Evolutionary conservation across 768 basidiomycete species (phyloP).

Genomic region (Lyophyllum semitale): DNA sequence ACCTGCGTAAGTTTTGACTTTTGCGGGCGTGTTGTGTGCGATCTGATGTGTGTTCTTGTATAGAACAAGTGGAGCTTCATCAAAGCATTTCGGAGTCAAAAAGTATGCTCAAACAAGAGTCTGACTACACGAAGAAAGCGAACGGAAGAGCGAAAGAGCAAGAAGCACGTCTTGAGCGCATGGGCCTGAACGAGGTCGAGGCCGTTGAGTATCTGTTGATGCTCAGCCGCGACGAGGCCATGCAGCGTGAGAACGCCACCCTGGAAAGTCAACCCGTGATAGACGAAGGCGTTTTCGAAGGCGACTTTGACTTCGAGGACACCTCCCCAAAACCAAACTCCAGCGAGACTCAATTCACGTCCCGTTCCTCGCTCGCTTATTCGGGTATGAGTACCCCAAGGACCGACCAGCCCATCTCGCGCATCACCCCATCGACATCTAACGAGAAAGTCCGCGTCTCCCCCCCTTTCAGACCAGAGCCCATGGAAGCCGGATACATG

Average conservation of each 20-base stretch:
- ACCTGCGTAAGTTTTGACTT: constrained; percentile 40
- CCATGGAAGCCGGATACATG: constrained; percentile 52
- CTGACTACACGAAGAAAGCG: constrained; percentile 30
- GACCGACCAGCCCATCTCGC: constrained; percentile 28
- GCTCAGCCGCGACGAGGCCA: constrained; percentile 80
- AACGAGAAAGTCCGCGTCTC: constrained; percentile 61
- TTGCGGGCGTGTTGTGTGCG: constrained; percentile 1
- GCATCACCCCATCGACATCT: constrained; percentile 32
- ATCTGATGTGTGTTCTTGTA: constrained; percentile 2
- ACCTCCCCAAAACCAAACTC: constrained; percentile 23
- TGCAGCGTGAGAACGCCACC: constrained; percentile 19
- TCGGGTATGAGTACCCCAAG: constrained; percentile 21
- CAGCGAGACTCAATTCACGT: constrained; percentile 20
- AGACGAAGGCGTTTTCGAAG: constrained; percentile 61
- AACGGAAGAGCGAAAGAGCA: constrained; percentile 62
- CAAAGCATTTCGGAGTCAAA: constrained; percentile 64
- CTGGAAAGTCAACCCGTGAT: not conserved
- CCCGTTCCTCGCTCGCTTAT: constrained; percentile 19
- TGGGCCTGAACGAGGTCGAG: constrained; percentile 75
- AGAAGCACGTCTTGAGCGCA: constrained; percentile 49
- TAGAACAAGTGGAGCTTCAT: constrained; percentile 67
- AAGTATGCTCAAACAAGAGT: constrained; percentile 53
- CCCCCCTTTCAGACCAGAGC: constrained; percentile 48
- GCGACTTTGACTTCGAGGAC: constrained; percentile 47
- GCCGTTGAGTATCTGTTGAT: constrained; percentile 81